phyloP scores from a whole-genome alignment of 352 stramenopile genomes.

The Globisporangium canariense region DNA sequence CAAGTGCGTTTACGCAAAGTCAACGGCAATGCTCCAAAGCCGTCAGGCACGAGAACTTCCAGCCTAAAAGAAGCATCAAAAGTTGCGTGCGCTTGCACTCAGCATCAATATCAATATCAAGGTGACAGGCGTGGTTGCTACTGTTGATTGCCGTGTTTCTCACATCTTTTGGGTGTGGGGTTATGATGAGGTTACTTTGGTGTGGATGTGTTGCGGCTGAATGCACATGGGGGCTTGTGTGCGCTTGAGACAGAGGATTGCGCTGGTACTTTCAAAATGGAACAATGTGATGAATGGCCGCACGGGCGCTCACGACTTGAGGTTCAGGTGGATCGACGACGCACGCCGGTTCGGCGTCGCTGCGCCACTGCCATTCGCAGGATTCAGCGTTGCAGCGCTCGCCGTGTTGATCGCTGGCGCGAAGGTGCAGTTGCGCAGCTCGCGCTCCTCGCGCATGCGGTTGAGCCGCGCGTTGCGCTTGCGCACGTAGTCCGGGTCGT shows the following conservation, averaged over 20 bases:
- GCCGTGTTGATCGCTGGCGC: constrained; percentile 56
- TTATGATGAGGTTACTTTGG: neutral
- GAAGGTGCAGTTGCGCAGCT: constrained; percentile 82
- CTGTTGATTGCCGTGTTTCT: neutral
- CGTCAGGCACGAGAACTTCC: too few relatives aligned
- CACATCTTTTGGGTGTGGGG: neutral
- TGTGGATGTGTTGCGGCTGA: neutral
- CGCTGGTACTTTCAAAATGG: constrained; percentile 1
- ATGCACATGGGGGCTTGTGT: neutral
- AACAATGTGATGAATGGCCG: neutral
- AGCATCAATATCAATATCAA: too few relatives aligned
- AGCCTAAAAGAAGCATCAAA: too few relatives aligned
- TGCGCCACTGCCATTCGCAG: neutral
- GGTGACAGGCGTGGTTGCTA: too few relatives aligned
- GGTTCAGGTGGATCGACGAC: constrained; percentile 13
- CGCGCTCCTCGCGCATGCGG: constrained; percentile 70
- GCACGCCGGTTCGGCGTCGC: constrained; percentile 7
- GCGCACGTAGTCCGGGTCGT: constrained; percentile 81
- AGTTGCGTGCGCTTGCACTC: too few relatives aligned
- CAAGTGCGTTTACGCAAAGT: too few relatives aligned
- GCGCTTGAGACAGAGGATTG: neutral
- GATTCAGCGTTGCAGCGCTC: constrained; percentile 24
- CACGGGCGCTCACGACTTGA: constrained; percentile 9
- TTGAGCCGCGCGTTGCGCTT: constrained; percentile 77
- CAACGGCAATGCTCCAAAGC: too few relatives aligned